Base-by-base conservation (phyloP, 1,284 basidiomycete genomes). In the Tremellales sp. region DNA sequence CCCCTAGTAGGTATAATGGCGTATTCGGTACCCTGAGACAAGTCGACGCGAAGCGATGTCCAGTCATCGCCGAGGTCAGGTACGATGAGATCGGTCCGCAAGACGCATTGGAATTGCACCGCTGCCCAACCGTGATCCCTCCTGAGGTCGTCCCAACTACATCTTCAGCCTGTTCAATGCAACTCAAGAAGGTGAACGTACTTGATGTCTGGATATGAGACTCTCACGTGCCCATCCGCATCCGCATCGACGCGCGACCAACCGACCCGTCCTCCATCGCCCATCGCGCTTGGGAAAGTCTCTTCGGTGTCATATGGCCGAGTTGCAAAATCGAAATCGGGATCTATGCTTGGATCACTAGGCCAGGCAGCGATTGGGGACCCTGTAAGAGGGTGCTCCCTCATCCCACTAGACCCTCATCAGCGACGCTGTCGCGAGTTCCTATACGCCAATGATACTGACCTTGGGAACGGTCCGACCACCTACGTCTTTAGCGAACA, bases 121-220 rank as follows among this genome's bases (percentile, higher is more conserved):
- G 64, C 53, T 11, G 70, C 60, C 72, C 72, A 75, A 12, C 73
- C 73, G 26, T 68, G 70, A 45, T 72, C 67, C 0, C 52, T 42
- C 1, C 72, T 63, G 17, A 72, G 61, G 31, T 69, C 64, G 13
- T 61, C 49, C 73, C 73, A 75, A 29, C 65, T 53, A n/a, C n/a
- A n/a, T n/a, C n/a, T n/a, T n/a, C n/a, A n/a, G n/a, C n/a, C n/a
- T n/a, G n/a, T n/a, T n/a, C n/a, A n/a, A n/a, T n/a, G n/a, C n/a
- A n/a, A n/a, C n/a, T n/a, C n/a, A n/a, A n/a, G n/a, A n/a, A n/a
- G n/a, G n/a, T n/a, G n/a, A n/a, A n/a, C n/a, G n/a, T n/a, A n/a
- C n/a, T n/a, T n/a, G n/a, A 70, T 54, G 8, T 62, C 51, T 6
- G 62, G 60, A 51, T 69, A 69, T 4, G 24, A 40, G 2, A 71